Conservation (phyloP, 305 asterid genomes). For the Fraxinus angustifolia region DNA sequence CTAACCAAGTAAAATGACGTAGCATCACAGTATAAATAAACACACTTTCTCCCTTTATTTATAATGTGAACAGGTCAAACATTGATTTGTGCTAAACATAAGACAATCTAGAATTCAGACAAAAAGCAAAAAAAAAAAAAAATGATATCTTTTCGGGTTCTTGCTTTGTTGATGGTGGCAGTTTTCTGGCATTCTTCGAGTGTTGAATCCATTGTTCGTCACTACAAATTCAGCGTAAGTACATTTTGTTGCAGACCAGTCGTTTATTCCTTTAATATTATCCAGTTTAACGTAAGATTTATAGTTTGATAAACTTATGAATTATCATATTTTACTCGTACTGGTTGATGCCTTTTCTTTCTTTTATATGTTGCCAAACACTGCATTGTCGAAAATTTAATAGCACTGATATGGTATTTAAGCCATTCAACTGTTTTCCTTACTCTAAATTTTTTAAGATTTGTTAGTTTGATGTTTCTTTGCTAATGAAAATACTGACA, state of each 20-base stretch:
- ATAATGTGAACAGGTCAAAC: constrained; percentile 19
- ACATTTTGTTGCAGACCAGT: background rate
- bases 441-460: background rate
- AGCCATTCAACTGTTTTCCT: background rate
- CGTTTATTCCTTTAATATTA: background rate
- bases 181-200: constrained; percentile 12
- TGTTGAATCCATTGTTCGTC: constrained; percentile 43
- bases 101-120: background rate
- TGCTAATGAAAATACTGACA: background rate
- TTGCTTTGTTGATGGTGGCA: constrained; percentile 29
- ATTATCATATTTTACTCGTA: background rate
- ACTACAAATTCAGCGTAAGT: constrained; percentile 55
- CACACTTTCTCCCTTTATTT: constrained; percentile 15
- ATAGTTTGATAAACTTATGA: background rate
- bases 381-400: background rate
- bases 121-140: background rate
- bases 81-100: background rate
- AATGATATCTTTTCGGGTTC: constrained; percentile 23
- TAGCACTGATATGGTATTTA: background rate
- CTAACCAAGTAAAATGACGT: constrained; percentile 54
- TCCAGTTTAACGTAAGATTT: background rate
- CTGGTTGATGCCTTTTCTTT: background rate
- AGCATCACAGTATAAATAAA: constrained; percentile 24
- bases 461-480: background rate
- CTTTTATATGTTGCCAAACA: background rate